Evolutionary conservation across 352 stramenopile species (phyloP).

Genomic region (Discostella stelligera): DNA sequence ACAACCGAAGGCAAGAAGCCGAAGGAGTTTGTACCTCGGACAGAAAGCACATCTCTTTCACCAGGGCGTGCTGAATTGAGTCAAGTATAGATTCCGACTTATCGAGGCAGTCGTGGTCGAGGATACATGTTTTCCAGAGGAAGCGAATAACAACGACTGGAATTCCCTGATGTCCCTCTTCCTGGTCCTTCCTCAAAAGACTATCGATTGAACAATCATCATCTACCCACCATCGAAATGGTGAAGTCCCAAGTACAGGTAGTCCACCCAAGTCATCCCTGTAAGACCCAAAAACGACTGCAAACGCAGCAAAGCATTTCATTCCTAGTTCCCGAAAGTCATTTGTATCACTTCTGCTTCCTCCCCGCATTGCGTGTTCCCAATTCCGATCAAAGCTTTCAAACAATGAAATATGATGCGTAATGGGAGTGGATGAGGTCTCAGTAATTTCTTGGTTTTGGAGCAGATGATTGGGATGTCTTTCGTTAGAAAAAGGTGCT

Average conservation of each 20-base stretch:
- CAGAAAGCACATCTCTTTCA: slow-evolving; percentile 50
- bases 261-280: slow-evolving; percentile 20
- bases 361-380: slow-evolving; percentile 26
- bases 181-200: slow-evolving; percentile 16
- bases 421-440: neutral
- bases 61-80: slow-evolving; percentile 38
- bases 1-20: slow-evolving; percentile 37
- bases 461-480: neutral
- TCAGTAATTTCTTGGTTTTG: neutral
- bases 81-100: slow-evolving; percentile 26
- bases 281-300: slow-evolving; percentile 40
- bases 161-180: slow-evolving; percentile 29
- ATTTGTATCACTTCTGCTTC: neutral
- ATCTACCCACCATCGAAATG: slow-evolving; percentile 45
- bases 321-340: slow-evolving; percentile 32
- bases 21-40: slow-evolving; percentile 19
- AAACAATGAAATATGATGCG: slow-evolving; percentile 45
- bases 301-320: slow-evolving; percentile 53
- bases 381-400: slow-evolving; percentile 60
- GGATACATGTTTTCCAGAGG: slow-evolving; percentile 50
- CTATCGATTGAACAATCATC: slow-evolving; percentile 7
- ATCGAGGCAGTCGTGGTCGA: slow-evolving; percentile 23
- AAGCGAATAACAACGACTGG: slow-evolving; percentile 39
- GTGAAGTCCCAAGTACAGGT: slow-evolving; percentile 11
- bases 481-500: slow-evolving; percentile 9